Base-by-base conservation (phyloP, 1,284 basidiomycete species). In the Cystobasidium sp. region DNA sequence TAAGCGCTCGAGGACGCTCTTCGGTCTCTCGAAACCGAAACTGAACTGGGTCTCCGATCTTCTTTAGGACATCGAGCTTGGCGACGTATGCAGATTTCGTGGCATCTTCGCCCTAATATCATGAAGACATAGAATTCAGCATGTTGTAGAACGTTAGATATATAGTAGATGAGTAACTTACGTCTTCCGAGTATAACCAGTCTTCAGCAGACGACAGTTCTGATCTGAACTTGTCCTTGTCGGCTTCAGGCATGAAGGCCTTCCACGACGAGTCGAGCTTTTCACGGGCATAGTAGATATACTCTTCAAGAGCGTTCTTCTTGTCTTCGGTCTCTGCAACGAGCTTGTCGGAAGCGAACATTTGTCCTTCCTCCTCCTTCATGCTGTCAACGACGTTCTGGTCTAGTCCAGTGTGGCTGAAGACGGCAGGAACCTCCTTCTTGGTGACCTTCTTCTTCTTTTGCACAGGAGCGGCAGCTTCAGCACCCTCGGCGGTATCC, bases 221-320 rank as follows among this genome's bases (percentile, higher is more conserved):
- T 39, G 80, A 83, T 55, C 93, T 85, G 61, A 97, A 88, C 76
- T 87, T 87, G 77, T 88, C 83, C 85, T 94, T 94, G 85, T 97
- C 94, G 16, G 84, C 81, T 0, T 88, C 72, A 80, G 90, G 87
- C 65, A 90, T 90, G 83, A 87, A 97, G 31, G 87, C 71, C 24
- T 89, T 88, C 81, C 90, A 95, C 68, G 90, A 88, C 75, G 91
- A 91, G 47, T 97, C 94, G 75, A 97, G 88, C 85, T 96, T 97
- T 83, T 88, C 86, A 68, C 94, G 91, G 79, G 87, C 93, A 83
- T 97, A 93, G 85, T 97, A 97, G 77, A 97, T 90, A 85, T 95
- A 97, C 85, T 97, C 94, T 85, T 97, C 94, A 31, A 97, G 88
- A 16, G 94, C 93, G 82, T 97, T 97, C 86, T 96, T 97, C 82